Evolutionary conservation across 331 rosid genomes (phyloP), one percentile per base, ranked within the genome.

Genomic region (Telfairia occidentalis): DNA sequence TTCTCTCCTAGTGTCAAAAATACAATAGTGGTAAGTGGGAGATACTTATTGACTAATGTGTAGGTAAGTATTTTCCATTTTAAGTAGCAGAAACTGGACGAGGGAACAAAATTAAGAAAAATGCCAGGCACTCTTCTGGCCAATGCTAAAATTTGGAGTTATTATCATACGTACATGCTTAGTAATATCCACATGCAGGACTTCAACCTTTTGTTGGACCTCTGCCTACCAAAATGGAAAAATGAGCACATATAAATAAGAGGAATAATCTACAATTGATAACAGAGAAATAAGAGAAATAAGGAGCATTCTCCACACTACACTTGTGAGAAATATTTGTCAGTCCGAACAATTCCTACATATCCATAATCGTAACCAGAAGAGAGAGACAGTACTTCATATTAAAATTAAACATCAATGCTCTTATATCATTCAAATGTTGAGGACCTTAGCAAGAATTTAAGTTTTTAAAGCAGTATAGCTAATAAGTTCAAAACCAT

Each of bases 131-230:
- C 2, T 34, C 23, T 26, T 67, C 37, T 23, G 9, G 35, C 21
- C 5, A 12, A 69, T 69, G 55, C 1, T 11, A 49, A 72, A 49
- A 19, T 16, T 34, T 48, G n/a, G 19, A 50, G 49, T 23, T 73
- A 32, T 34, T 43, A 61, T 42, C 40, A 73, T 43, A 81, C 89
- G 6, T 83, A 89, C 92, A 80, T 89, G 90, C 66, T 82, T 89
- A 37, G 90, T 87, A 37, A 86, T 80, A 84, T 85, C 87, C 84
- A 79, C 89, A 29, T 89, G 96, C 92, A 89, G 75, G 58, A 80
- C 71, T 40, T 84, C 76, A 21, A 80, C 90, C 84, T 19, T 87
- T 65, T 80, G 82, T 81, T 89, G 90, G 59, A 89, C 78, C 80
- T 87, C 96, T 76, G 73, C 92, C 92, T 89, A 12, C 35, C 63